Evolutionary conservation across 2,329 filamentous ascomycete genomes (phyloP).

Genomic region (Furcasterigmium furcatum): DNA sequence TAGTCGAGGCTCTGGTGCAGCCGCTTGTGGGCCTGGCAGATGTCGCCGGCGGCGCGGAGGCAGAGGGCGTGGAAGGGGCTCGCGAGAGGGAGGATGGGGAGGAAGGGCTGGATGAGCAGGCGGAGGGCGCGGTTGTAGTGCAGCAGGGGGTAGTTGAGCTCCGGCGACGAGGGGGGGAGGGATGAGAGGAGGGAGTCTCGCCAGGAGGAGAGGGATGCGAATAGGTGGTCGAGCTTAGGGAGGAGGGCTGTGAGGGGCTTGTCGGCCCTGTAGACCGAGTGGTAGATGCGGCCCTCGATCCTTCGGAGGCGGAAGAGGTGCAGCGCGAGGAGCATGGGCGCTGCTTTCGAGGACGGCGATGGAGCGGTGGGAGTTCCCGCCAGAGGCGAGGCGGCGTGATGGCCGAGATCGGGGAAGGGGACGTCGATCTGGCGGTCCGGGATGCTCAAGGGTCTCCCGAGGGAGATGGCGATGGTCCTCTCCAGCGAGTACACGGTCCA

Average conservation of each 20-base stretch:
- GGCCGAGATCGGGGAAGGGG: slow-evolving; percentile 37
- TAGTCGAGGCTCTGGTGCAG: slow-evolving; percentile 35
- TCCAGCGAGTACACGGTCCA: slow-evolving; percentile 51
- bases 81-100: slow-evolving; percentile 38
- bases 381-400: slow-evolving; percentile 18
- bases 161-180: slow-evolving; percentile 42
- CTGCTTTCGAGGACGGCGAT: slow-evolving; percentile 22
- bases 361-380: slow-evolving; percentile 21
- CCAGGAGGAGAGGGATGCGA: slow-evolving; percentile 42
- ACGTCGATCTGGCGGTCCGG: slow-evolving; percentile 49
- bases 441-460: slow-evolving; percentile 47
- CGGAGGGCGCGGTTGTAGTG: slow-evolving; percentile 47
- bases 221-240: slow-evolving; percentile 43
- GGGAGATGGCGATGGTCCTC: slow-evolving; percentile 43
- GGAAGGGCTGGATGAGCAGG: slow-evolving; percentile 47
- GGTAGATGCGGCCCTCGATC: slow-evolving; percentile 45
- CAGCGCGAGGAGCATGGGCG: slow-evolving; percentile 33
- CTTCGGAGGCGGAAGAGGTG: slow-evolving; percentile 41
- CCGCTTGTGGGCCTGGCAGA: slow-evolving; percentile 38
- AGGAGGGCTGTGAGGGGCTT: slow-evolving; percentile 36
- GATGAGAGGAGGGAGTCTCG: slow-evolving; percentile 55
- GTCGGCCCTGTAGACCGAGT: slow-evolving; percentile 49
- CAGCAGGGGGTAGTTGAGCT: slow-evolving; percentile 43
- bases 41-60: slow-evolving; percentile 32
- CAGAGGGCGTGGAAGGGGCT: slow-evolving; percentile 44